Evolutionary conservation across 2,329 filamentous ascomycete genomes (phyloP).

Genomic region (Talaromyces amestolkiae): DNA sequence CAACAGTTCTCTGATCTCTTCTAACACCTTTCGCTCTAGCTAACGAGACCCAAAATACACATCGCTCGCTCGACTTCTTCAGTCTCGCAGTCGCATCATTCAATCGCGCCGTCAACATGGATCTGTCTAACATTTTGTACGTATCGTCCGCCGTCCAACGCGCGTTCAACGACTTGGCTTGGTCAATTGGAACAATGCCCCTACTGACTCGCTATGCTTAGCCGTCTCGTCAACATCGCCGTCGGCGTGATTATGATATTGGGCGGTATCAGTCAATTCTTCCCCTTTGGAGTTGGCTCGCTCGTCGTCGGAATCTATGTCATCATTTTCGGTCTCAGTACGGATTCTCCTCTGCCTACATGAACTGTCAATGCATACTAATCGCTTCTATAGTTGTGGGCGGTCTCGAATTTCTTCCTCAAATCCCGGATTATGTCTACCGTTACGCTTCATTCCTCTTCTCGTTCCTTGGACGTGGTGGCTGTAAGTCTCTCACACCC

Average conservation of each 20-base stretch:
- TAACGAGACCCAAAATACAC: not conserved
- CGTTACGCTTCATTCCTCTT: constrained; percentile 97
- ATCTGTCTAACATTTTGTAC: constrained; percentile 90
- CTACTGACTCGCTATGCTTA: constrained; percentile 40
- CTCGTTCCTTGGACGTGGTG: constrained; percentile 90
- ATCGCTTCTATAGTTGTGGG: constrained; percentile 56
- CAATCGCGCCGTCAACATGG: constrained; percentile 57
- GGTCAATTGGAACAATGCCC: not conserved
- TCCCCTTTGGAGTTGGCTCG: constrained; percentile 50
- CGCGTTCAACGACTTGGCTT: not conserved
- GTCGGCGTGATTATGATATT: constrained; percentile 84
- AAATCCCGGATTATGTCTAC: constrained; percentile 87
- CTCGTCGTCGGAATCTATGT: constrained; percentile 83
- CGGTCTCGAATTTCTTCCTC: constrained; percentile 72
- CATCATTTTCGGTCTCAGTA: constrained; percentile 84
- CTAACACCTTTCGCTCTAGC: not conserved
- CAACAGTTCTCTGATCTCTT: not conserved
- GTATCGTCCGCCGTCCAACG: constrained; percentile 35
- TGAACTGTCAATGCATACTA: not conserved
- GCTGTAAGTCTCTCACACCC: constrained; percentile 65
- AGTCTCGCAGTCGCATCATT: not conserved
- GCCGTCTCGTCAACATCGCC: constrained; percentile 90
- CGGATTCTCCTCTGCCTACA: constrained; percentile 28
- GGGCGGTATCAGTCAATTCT: constrained; percentile 63
- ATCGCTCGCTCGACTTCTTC: not conserved